A percentile compares a stretch with the other conserved stretches of the same genome.
phyloP scores from a whole-genome alignment of 2,329 filamentous ascomycete genomes.

The Nemania abortiva region DNA sequence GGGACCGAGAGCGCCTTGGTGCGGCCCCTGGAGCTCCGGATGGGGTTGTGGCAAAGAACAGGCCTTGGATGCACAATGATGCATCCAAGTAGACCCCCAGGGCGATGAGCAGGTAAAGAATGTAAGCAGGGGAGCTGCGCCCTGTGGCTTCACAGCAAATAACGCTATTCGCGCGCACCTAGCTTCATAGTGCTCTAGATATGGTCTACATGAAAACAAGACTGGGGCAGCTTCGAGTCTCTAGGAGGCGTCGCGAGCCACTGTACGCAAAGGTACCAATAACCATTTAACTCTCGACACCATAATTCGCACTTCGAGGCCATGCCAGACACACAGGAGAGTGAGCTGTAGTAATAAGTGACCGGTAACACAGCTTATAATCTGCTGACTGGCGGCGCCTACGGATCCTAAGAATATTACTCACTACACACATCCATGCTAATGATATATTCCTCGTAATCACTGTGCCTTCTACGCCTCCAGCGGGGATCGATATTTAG shows the following conservation, averaged over 20 bases:
- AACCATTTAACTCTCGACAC: neutral
- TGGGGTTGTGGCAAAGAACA: neutral
- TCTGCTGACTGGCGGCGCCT: neutral
- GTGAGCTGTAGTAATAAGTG: neutral
- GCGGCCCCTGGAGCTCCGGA: constrained; percentile 2
- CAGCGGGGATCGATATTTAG: constrained; percentile 1
- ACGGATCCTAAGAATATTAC: constrained; percentile 1
- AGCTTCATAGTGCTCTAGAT: neutral
- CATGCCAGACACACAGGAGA: constrained; percentile 12
- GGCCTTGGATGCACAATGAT: neutral
- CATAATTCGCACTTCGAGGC: constrained; percentile 7
- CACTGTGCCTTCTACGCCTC: constrained; percentile 1
- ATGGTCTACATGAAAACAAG: no score
- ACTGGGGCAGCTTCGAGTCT: constrained; percentile 8
- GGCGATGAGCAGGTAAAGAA: neutral
- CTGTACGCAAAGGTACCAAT: neutral
- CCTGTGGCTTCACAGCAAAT: constrained; percentile 20
- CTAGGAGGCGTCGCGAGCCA: constrained; percentile 16
- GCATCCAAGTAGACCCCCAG: neutral
- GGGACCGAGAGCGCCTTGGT: neutral
- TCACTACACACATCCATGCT: neutral
- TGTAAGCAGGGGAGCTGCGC: constrained; percentile 5
- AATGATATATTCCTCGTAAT: neutral
- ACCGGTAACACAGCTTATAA: neutral
- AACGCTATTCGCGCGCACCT: neutral